Conservation (phyloP, 2,329 filamentous ascomycete genomes). For the Talaromyces sp. region DNA sequence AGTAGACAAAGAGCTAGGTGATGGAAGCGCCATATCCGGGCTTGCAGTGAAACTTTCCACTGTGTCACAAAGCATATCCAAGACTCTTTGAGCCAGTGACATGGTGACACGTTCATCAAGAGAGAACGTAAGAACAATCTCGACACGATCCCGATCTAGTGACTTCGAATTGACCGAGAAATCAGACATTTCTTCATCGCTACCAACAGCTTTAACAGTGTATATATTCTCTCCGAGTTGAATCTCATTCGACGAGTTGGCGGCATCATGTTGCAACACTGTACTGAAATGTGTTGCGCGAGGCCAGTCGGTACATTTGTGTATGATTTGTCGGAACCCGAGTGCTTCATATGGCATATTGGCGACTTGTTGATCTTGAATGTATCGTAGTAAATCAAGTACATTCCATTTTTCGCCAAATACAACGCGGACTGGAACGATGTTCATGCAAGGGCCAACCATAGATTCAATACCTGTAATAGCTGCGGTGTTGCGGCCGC, state of each 20-base stretch:
- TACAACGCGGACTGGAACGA: constrained; percentile 60
- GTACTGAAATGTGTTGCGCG: constrained; percentile 42
- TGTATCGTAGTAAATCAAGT: constrained; percentile 50
- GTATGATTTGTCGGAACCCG: constrained; percentile 54
- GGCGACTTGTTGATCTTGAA: constrained; percentile 58
- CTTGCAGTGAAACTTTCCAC: constrained; percentile 36
- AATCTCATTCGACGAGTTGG: constrained; percentile 35
- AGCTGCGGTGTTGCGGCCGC: constrained; percentile 59
- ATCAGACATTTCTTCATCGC: constrained; percentile 41
- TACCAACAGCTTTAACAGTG: constrained; percentile 38
- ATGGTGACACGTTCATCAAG: constrained; percentile 34
- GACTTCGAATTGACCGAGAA: constrained; percentile 40
- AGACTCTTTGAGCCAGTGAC: constrained; percentile 33
- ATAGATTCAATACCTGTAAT: constrained; percentile 53
- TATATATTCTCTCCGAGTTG: constrained; percentile 39
- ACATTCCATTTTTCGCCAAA: constrained; percentile 53
- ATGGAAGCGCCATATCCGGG: constrained; percentile 33
- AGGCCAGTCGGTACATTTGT: constrained; percentile 41
- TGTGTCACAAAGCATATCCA: constrained; percentile 42
- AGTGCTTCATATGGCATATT: constrained; percentile 56
- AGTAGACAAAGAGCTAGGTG: constrained; percentile 32
- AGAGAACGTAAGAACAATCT: constrained; percentile 39
- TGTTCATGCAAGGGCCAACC: constrained; percentile 65
- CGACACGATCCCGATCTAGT: constrained; percentile 31
- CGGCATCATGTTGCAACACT: constrained; percentile 40